Conservation (phyloP, 768 basidiomycete genomes). For the Xerocomus potaroensis region DNA sequence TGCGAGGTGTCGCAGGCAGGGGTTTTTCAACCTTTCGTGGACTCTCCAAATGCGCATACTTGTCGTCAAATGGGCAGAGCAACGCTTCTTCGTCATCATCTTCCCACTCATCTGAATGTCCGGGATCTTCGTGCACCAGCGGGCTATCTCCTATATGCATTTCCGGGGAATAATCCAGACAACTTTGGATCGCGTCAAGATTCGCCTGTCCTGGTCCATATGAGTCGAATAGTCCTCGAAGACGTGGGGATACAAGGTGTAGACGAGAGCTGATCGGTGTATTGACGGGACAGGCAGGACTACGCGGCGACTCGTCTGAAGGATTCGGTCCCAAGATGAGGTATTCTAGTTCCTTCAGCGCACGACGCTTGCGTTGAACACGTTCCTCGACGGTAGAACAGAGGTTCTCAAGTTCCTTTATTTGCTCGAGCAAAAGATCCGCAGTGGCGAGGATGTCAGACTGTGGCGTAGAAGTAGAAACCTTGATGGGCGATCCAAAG, state of each 20-base stretch:
- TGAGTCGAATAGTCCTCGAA: constrained; percentile 30
- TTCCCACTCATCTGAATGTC: constrained; percentile 17
- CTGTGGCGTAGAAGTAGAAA: constrained; percentile 1
- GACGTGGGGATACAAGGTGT: constrained; percentile 22
- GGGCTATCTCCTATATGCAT: background rate
- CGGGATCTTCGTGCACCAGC: constrained; percentile 7
- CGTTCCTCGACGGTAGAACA: constrained; percentile 21
- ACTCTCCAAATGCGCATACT: constrained; percentile 10
- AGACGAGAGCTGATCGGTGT: constrained; percentile 18
- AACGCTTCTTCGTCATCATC: constrained; percentile 24
- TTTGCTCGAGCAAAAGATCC: constrained; percentile 25
- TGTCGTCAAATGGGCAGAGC: constrained; percentile 26
- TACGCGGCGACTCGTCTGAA: constrained; percentile 11
- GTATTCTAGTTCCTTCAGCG: constrained; percentile 21
- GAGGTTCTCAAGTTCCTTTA: constrained; percentile 23
- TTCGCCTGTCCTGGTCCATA: constrained; percentile 25
- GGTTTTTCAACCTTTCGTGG: constrained; percentile 11
- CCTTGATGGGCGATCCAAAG: constrained; percentile 21
- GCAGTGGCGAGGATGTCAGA: constrained; percentile 28
- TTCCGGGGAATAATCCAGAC: constrained; percentile 23
- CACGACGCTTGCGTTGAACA: constrained; percentile 20
- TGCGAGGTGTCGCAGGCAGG: constrained; percentile 11
- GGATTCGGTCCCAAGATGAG: constrained; percentile 13
- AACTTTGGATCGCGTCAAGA: constrained; percentile 20
- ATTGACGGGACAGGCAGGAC: constrained; percentile 19